Evolutionary conservation across 805 yeast species (phyloP).

Genomic region (Ogataea chonburiensis): DNA sequence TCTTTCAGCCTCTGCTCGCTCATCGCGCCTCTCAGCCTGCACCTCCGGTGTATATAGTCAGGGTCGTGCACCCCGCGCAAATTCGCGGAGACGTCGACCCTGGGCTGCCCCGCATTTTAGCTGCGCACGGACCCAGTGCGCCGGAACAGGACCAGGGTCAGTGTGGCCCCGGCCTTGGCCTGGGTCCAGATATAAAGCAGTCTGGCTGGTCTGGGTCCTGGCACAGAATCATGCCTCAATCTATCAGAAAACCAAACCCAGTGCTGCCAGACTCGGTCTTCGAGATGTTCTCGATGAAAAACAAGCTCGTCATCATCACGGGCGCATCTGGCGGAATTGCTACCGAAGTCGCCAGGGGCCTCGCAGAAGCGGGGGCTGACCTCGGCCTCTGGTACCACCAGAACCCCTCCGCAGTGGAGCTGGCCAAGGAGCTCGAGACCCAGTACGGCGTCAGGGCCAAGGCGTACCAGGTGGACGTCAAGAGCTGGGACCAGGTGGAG

Average conservation of each 20-base stretch:
- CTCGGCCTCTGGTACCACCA: conserved; percentile 39
- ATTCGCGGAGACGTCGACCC: no score
- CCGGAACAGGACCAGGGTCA: no score
- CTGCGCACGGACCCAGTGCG: no score
- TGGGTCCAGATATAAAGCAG: no score
- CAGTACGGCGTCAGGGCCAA: conserved; percentile 20
- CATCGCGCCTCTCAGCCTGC: no score
- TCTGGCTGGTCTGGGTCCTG: no score
- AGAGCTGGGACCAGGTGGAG: conserved; percentile 32
- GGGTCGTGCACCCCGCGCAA: no score
- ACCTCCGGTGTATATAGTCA: no score
- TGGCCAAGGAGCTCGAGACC: conserved; percentile 27
- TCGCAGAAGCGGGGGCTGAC: conserved; percentile 50
- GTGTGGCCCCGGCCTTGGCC: no score
- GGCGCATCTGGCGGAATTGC: conserved; percentile 64
- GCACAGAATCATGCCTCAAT: conserved; percentile 12
- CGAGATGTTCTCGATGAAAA: conserved; percentile 39
- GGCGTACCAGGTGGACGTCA: conserved; percentile 35
- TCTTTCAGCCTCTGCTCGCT: no score
- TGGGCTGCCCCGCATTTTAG: no score
- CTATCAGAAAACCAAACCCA: conserved; percentile 20
- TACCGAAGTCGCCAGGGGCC: conserved; percentile 47
- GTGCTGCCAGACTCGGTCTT: conserved; percentile 17
- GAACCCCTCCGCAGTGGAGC: conserved; percentile 11
- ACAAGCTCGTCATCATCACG: conserved; percentile 45